Base-by-base conservation (phyloP, 2,329 filamentous ascomycete species). In the Monosporascus ibericus region DNA sequence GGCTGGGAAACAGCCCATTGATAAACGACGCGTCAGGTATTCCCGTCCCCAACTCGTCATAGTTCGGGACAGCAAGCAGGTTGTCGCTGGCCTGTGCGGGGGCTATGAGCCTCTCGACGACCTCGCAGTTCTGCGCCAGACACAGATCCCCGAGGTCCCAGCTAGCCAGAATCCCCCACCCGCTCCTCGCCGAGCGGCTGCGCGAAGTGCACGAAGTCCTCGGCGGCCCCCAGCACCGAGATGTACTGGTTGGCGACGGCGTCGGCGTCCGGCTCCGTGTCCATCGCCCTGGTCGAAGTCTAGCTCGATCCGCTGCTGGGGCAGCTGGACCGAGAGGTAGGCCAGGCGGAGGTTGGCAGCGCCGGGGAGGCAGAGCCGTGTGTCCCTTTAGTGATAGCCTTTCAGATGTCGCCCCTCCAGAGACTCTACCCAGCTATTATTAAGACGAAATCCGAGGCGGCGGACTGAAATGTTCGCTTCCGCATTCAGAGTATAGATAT, bases 151-250 rank as follows among this genome's bases (percentile, higher is more conserved):
- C 77, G 1, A 81, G 65, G 20, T 73, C 70, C 5, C 63, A 66
- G 0, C 24, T 24, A 24, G 24, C 24, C 24, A n/a, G 78, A 80
- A 47, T 75, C 78, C 3, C 67, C 64, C 0, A 79, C 63, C 17
- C 78, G 74, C 1, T 65, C 50, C 5, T 68, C 66, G 4, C 69
- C 63, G 0, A 81, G 60, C 46, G 78, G 76, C 44, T 76, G 75
- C 0, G 75, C 67, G 2, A 80, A 59, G 5, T 73, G 64, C 0
- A 79, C 68, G 17, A 80, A 77, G 1, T 79, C 75, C 52, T 80
- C 76, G 0, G 75, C 72, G 0, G 73, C 72, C 11, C 71, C 62
- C 1, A 75, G 69, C 0, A 74, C 73, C 48, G 74, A 68, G 15
- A 72, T 68, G 51, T 75, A 73, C 2, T 63, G 62, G 47, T 64